These are phyloP conservation scores for Aspergillus indologenus DNA, from an alignment of 495 filamentous ascomycete genomes.

Conservation along the genomic window DNA sequence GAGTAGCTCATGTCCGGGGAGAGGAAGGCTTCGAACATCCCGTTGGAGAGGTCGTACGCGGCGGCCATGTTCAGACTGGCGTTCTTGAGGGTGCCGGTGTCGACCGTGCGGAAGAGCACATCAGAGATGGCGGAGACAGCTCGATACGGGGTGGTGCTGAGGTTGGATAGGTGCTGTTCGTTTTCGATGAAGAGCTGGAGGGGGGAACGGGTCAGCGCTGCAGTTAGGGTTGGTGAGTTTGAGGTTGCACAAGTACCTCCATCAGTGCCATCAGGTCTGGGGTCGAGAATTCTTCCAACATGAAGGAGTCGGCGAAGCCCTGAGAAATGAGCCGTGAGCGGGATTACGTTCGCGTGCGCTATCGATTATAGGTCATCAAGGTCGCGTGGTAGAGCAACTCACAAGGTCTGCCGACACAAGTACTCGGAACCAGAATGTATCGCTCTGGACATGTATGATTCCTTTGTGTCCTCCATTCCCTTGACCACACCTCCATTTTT, in stretches of 20 bases:
- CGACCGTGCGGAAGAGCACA: background rate
- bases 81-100: background rate
- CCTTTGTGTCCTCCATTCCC: background rate
- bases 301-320: background rate
- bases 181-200: background rate
- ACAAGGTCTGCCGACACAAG: background rate
- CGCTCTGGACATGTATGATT: background rate
- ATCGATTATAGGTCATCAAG: too few species aligned
- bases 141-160: background rate
- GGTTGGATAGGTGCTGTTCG: background rate
- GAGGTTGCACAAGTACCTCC: background rate
- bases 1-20: slow-evolving; percentile 75
- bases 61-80: slow-evolving; percentile 6
- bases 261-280: background rate
- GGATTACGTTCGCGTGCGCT: too few species aligned
- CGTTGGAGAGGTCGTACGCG: slow-evolving; percentile 51
- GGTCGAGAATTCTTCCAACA: background rate
- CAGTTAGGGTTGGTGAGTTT: too few species aligned
- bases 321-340: background rate
- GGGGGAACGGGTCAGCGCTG: background rate
- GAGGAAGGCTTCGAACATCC: slow-evolving; percentile 69
- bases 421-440: background rate
- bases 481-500: background rate
- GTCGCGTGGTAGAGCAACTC: background rate
- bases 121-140: background rate